Evolutionary conservation across 768 basidiomycete species (phyloP).

Genomic region (Filobasidium floriforme): DNA sequence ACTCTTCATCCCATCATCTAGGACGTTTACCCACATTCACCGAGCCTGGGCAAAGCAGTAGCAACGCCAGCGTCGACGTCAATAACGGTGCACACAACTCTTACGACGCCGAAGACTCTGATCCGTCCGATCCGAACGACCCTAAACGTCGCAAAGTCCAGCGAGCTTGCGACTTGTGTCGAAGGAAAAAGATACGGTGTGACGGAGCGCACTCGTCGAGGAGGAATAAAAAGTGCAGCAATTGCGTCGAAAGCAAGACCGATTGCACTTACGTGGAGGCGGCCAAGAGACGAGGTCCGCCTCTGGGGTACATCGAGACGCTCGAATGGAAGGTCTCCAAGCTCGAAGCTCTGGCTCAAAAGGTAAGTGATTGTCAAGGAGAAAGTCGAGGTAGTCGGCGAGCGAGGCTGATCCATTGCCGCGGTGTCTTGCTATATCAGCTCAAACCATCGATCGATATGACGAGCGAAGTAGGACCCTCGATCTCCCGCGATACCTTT

Average conservation of each 20-base stretch:
- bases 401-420: conserved; percentile 19
- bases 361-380: too few species aligned
- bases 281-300: conserved; percentile 40
- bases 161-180: conserved; percentile 62
- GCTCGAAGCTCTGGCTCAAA: conserved; percentile 36
- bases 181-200: conserved; percentile 81
- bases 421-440: conserved; percentile 33
- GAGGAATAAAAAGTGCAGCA: conserved; percentile 33
- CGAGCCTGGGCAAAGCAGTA: background rate
- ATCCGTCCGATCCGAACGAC: background rate
- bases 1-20: background rate
- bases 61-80: background rate
- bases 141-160: conserved; percentile 17
- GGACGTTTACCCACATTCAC: background rate
- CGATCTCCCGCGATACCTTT: conserved; percentile 38
- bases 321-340: conserved; percentile 41
- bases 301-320: conserved; percentile 41
- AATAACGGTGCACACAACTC: background rate
- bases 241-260: conserved; percentile 34
- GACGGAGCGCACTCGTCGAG: conserved; percentile 39
- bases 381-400: too few species aligned
- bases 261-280: conserved; percentile 54
- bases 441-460: conserved; percentile 39
- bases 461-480: conserved; percentile 38
- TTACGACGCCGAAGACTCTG: conserved; percentile 7